phyloP scores from a whole-genome alignment of 129 eudicot genomes.

The Mikania micrantha region DNA sequence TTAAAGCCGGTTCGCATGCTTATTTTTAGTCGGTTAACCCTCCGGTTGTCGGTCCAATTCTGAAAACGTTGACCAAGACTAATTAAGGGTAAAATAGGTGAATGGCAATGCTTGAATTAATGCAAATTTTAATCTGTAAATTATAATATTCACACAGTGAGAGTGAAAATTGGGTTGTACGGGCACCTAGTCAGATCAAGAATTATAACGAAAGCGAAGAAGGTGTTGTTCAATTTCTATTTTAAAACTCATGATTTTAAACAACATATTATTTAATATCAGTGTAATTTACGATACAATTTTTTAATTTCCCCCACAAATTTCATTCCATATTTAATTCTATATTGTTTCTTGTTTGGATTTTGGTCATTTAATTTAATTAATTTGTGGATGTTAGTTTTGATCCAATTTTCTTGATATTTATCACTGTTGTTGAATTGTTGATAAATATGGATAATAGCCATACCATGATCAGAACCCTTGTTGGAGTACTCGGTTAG shows the following conservation, averaged over 20 bases:
- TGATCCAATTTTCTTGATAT: neutral
- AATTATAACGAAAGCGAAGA: slow-evolving; percentile 15
- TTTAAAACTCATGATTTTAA: neutral
- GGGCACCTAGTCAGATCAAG: slow-evolving; percentile 25
- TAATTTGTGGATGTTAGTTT: slow-evolving; percentile 2
- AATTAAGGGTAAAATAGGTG: neutral
- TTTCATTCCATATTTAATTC: neutral
- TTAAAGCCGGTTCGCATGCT: no score
- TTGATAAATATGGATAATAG: slow-evolving; percentile 33
- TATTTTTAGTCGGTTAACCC: no score
- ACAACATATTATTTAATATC: neutral
- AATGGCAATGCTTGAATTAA: slow-evolving; percentile 23
- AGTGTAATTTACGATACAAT: neutral
- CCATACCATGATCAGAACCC: slow-evolving; percentile 31
- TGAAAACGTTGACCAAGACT: slow-evolving; percentile 2
- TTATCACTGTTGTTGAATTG: no score
- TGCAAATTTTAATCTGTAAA: slow-evolving; percentile 20
- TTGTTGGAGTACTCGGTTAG: slow-evolving; percentile 64
- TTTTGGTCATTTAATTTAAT: neutral
- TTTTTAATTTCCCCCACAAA: neutral
- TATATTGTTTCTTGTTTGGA: neutral
- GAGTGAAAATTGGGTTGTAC: slow-evolving; percentile 3
- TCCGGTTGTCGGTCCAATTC: neutral
- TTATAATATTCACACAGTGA: neutral
- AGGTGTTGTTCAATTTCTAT: slow-evolving; percentile 15